Base-by-base conservation (phyloP, 2,329 filamentous ascomycete species). In the Colletotrichum costaricense region DNA sequence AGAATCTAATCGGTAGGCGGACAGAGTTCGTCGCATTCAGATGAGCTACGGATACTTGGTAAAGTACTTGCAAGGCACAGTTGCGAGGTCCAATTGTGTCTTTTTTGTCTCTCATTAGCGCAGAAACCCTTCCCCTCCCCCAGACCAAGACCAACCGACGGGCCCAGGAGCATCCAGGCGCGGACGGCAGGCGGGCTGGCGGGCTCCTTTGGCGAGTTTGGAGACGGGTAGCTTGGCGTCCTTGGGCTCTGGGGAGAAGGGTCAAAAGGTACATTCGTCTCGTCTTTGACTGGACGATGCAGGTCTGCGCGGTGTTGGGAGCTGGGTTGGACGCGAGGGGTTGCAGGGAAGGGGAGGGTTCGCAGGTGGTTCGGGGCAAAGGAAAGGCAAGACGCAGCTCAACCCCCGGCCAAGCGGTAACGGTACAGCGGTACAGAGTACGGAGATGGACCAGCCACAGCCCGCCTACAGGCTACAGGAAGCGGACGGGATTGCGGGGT, bases 361-460 rank as follows among this genome's bases (percentile, higher is more conserved):
- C 70, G 65, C 59, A 70, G 64, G 62, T 56, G 65, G 65, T 70
- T 73, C 73, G 73, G 73, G 70, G 73, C 65, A 75, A 75, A 66
- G 73, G 73, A 75, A 75, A 66, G 73, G 73, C 74, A 73, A 69
- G 63, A 69, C 57, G 63, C 65, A 54, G 55, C 42, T 49, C 63
- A 62, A 30, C 35, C 73, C 73, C 73, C 73, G 73, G 70, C 58
- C 65, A 67, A 75, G 71, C 73, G 73, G 73, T 74, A 74, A 60
- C 63, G 57, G 69, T 33, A 49, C 55, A 62, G 33, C 52, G 59
- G 59, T 64, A 56, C 11, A 22, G 38, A 19, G 38, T 7, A 42
- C 38, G 38, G 22, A 56, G 22, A 24, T 26, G 54, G 54, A 28
- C 22, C 22, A 63, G 28, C 54, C 66, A 69, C 16, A 42, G 9